Evolutionary conservation across 306 rosid species (phyloP), one percentile per base, ranked within the genome.

Genomic region (Coriaria nepalensis): DNA sequence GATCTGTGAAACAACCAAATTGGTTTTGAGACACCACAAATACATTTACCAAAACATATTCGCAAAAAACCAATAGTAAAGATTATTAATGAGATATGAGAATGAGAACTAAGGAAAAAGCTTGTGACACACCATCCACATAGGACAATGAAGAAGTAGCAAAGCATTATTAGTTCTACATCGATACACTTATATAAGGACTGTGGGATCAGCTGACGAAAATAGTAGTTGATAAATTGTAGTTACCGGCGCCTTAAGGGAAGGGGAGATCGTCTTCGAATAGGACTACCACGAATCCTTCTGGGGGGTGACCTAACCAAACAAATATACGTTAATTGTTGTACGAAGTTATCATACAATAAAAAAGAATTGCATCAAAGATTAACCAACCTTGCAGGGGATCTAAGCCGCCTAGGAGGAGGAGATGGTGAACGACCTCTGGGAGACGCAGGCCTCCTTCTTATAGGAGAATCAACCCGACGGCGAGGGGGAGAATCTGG

Each of bases 231-330:
- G 29, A 20, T 20, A 20, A 20, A 20, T 20, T 20, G 29, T 20
- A 40, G 6, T 52, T 92, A 92, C 99, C 96, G 86, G 72, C 94
- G 99, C 60, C 94, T 66, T 7, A 72, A 74, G 61, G 86, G 88
- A 60, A 77, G 88, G 46, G 88, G 94, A 43, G 93, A 78, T 14
- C 96, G 96, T 52, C 96, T 79, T 29, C 99, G 83, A 59, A 63
- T 59, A 7, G 96, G 94, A 59, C 94, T 92, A 52, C 88, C 94
- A 61, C 88, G 96, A 45, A 82, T 54, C 70, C 96, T 79, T 82
- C 96, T 74, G 38, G 95, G 79, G 29, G 93, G 69, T 14, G 68
- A 45, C 73, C 81, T 81, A 56, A 36, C 41, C 45, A 50, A 66
- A 35, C 33, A 46, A 49, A 60, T 35, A 56, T 50, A 46, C 38